Evolutionary conservation across 768 basidiomycete species (phyloP).

Genomic region (Tricholoma sp.): DNA sequence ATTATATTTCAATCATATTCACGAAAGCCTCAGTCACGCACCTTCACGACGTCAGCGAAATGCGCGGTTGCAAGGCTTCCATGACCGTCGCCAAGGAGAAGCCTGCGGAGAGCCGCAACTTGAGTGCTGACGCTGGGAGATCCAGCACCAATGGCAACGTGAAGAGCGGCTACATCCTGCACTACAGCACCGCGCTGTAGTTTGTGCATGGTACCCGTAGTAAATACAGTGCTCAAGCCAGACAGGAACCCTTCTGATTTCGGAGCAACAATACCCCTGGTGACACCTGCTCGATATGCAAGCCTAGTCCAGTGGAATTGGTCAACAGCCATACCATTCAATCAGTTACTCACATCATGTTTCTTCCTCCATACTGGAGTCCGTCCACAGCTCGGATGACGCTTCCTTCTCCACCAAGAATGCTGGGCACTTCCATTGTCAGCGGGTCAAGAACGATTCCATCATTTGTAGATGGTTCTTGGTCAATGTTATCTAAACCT

Average conservation of each 20-base stretch:
- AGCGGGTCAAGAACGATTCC: conserved; percentile 57
- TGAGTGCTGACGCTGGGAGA: conserved; percentile 69
- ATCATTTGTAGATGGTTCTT: conserved; percentile 67
- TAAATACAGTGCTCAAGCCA: conserved; percentile 63
- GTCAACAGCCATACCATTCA: background rate
- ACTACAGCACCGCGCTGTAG: conserved; percentile 61
- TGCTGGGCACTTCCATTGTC: conserved; percentile 32
- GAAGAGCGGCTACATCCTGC: conserved; percentile 59
- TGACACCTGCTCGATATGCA: conserved; percentile 65
- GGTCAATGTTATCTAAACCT: conserved; percentile 62
- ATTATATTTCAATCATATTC: background rate
- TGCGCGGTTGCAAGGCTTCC: conserved; percentile 33
- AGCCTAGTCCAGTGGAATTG: conserved; percentile 34
- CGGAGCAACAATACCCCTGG: conserved; percentile 53
- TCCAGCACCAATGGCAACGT: conserved; percentile 49
- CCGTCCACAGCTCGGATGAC: conserved; percentile 66
- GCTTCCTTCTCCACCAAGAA: conserved; percentile 46
- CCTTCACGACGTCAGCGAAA: conserved; percentile 43
- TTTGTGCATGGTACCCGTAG: conserved; percentile 53
- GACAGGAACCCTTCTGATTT: conserved; percentile 47
- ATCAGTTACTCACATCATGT: conserved; percentile 54
- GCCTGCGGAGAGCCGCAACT: conserved; percentile 63
- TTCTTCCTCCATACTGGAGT: conserved; percentile 57
- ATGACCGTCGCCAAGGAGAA: conserved; percentile 45
- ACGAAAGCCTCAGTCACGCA: conserved; percentile 15